Evolutionary conservation across 2,329 filamentous ascomycete genomes (phyloP), one percentile per base, ranked within the genome.

Genomic region (Alternaria tenuissima): DNA sequence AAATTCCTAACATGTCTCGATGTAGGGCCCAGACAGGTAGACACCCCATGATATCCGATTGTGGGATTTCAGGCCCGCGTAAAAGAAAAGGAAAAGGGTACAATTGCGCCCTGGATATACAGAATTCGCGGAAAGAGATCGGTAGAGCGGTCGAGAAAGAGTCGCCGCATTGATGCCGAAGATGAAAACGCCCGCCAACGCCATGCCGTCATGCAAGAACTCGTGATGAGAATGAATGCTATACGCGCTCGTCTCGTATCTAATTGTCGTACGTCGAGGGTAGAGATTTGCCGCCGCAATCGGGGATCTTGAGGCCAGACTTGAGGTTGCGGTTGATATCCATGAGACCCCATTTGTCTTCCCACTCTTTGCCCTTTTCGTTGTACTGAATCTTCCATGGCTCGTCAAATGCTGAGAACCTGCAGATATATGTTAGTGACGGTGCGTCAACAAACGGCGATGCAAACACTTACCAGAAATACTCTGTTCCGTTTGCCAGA

Each of bases 331-430:
- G 88, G 72, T 93, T 85, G 4, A 92, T 86, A 70, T 96, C 92
- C 88, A 98, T 89, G 14, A 98, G 81, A 9, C 95, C 94, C 94
- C 94, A 97, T 77, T 97, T 91, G 76, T 96, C 92, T 81, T 98
- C 94, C 94, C 94, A 97, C 53, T 91, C 85, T 81, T 94, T 74
- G 44, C 73, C 58, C 79, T 79, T 67, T 41, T 82, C 83, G 77
- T 97, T 90, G 81, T 89, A 97, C 18, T 79, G 74, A 56, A 90
- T 83, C 82, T 98, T 97, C 94, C 94, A 98, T 3, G 93, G 93
- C 83, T 98, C 94, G 76, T 98, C 94, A 76, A 97, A 98, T 9
- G 93, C 93, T 75, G 94, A 92, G 77, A 98, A 97, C 88, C 87
- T 88, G 61, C 24, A 51, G 2, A 6, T 7, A 30, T 30, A 26